phyloP scores from a whole-genome alignment of 2,329 filamentous ascomycete species.

The Penicillium sp. region DNA sequence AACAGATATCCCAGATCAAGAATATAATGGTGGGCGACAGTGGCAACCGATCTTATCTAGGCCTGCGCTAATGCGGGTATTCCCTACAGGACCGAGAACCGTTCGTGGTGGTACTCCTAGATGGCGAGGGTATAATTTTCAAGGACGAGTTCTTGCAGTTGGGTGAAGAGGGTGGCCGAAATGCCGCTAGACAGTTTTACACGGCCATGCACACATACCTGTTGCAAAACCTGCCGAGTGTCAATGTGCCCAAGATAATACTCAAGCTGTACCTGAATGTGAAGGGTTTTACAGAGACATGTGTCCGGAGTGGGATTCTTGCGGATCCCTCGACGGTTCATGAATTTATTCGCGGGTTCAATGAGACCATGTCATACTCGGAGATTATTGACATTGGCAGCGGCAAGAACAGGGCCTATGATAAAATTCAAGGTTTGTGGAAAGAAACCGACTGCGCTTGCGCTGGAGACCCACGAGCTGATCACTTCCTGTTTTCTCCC shows the following conservation, averaged over 20 bases:
- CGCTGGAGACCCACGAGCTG: slow-evolving; percentile 17
- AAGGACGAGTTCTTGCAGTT: slow-evolving; percentile 50
- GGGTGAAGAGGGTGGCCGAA: slow-evolving; percentile 54
- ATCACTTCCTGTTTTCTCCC: slow-evolving; percentile 14
- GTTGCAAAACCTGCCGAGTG: slow-evolving; percentile 38
- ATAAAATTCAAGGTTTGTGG: slow-evolving; percentile 49
- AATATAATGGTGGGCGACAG: slow-evolving; percentile 44
- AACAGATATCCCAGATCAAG: slow-evolving; percentile 47
- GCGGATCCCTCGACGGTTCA: slow-evolving; percentile 45
- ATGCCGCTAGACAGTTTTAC: slow-evolving; percentile 53
- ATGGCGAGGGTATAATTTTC: slow-evolving; percentile 59
- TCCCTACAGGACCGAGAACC: slow-evolving; percentile 50
- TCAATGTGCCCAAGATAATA: slow-evolving; percentile 51
- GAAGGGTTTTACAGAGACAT: slow-evolving; percentile 50
- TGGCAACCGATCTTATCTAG: background rate
- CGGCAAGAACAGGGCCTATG: slow-evolving; percentile 46
- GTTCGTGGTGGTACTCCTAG: slow-evolving; percentile 56
- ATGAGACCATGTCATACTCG: slow-evolving; percentile 51
- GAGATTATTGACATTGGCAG: slow-evolving; percentile 52
- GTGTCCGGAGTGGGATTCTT: slow-evolving; percentile 48
- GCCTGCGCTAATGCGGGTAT: background rate
- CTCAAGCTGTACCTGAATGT: slow-evolving; percentile 57
- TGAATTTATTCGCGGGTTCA: slow-evolving; percentile 58
- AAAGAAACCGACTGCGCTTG: background rate
- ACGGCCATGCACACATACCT: slow-evolving; percentile 46